These are phyloP conservation scores for Aspergillus ostianus DNA, from an alignment of 495 filamentous ascomycete species.

Conservation along the genomic window DNA sequence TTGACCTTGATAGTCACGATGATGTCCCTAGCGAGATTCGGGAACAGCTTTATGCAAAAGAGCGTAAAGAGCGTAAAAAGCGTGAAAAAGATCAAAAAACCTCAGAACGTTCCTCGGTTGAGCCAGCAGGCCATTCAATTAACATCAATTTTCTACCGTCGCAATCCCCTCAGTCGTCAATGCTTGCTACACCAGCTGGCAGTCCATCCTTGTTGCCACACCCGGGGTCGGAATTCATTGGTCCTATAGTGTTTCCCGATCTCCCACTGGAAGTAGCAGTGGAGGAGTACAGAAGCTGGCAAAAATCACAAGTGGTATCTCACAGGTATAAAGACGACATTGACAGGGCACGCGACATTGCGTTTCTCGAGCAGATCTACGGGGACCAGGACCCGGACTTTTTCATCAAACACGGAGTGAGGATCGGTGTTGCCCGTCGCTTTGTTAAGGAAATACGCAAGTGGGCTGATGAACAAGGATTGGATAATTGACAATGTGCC, in stretches of 20 bases:
- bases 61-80: constrained; percentile 19
- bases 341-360: constrained; percentile 18
- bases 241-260: constrained; percentile 9
- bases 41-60: constrained; percentile 29
- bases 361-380: constrained; percentile 26
- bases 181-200: constrained; percentile 5
- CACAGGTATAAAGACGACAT: constrained; percentile 20
- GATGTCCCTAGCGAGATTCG: constrained; percentile 27
- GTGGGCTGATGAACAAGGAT: not conserved
- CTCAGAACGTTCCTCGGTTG: constrained; percentile 2
- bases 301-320: constrained; percentile 20
- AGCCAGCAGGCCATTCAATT: constrained; percentile 2
- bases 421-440: constrained; percentile 23
- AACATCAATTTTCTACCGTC: constrained; percentile 11
- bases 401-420: constrained; percentile 27
- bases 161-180: constrained; percentile 7
- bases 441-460: not conserved
- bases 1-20: constrained; percentile 22
- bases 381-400: constrained; percentile 26
- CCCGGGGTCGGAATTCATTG: not conserved
- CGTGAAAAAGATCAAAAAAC: constrained; percentile 14
- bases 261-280: constrained; percentile 14
- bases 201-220: constrained; percentile 1
- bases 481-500: not conserved
- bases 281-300: constrained; percentile 22